Conservation (phyloP, 2,329 filamentous ascomycete species). For the Ceratocystiopsis brevicomis region DNA sequence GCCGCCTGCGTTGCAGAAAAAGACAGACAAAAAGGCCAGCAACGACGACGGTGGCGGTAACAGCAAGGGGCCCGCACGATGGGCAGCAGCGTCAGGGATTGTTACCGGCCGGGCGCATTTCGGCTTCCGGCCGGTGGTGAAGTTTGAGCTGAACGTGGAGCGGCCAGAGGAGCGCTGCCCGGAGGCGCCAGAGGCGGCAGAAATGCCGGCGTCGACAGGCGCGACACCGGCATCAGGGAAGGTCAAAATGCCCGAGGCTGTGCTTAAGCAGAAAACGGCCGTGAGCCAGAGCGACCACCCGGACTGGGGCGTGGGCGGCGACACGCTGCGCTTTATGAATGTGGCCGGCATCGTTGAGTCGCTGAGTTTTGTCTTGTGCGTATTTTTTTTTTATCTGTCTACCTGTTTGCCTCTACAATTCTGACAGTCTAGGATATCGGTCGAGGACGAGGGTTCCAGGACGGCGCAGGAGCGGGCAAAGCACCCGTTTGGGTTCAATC, state of each 20-base stretch:
- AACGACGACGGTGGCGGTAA: neutral
- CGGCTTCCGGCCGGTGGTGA: constrained; percentile 53
- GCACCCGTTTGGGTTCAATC: constrained; percentile 4
- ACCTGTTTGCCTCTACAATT: neutral
- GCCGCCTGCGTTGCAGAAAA: constrained; percentile 21
- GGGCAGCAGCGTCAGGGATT: constrained; percentile 12
- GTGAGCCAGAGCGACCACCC: constrained; percentile 29
- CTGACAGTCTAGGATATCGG: constrained; percentile 26
- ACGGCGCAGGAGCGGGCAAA: constrained; percentile 16
- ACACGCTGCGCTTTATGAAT: constrained; percentile 37
- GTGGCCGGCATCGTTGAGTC: constrained; percentile 44
- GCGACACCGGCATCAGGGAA: no score
- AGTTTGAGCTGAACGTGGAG: constrained; percentile 66
- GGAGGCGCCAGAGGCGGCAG: neutral
- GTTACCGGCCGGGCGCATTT: constrained; percentile 18
- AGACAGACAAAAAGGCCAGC: constrained; percentile 1
- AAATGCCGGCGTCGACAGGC: no score
- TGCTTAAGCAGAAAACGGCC: constrained; percentile 32
- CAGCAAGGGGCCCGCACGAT: neutral
- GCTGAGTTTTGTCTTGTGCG: constrained; percentile 56
- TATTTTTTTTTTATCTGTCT: constrained; percentile 5
- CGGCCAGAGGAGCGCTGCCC: constrained; percentile 24
- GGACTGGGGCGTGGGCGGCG: constrained; percentile 35
- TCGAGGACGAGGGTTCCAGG: constrained; percentile 28
- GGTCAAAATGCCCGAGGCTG: constrained; percentile 17